Conservation (phyloP, 1,284 basidiomycete genomes). For the Sanghuangporus baumii region DNA sequence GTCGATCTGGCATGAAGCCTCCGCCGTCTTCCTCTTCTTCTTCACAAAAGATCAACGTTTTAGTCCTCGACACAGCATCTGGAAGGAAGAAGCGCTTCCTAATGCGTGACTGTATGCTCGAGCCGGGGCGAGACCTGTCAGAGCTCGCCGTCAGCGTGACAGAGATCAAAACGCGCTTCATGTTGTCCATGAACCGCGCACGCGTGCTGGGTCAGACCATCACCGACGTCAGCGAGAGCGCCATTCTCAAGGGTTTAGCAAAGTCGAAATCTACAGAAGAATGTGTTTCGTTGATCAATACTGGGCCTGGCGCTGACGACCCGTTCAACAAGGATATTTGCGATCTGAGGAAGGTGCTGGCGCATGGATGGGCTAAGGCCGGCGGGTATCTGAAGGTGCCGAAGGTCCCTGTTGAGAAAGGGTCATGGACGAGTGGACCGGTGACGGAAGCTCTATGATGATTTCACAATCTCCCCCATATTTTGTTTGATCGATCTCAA, state of each 20-base stretch:
- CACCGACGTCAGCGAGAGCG: background rate
- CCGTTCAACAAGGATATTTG: background rate
- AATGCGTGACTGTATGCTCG: slow-evolving; percentile 11
- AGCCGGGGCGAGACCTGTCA: slow-evolving; percentile 10
- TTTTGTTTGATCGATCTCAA: background rate
- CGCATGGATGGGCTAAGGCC: background rate
- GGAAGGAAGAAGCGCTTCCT: slow-evolving; percentile 15
- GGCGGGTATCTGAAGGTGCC: slow-evolving; percentile 1
- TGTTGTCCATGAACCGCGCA: slow-evolving; percentile 5
- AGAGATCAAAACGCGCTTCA: slow-evolving; percentile 9
- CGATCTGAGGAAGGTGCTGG: background rate
- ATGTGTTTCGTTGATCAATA: background rate
- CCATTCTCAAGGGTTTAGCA: background rate
- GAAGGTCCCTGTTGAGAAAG: background rate
- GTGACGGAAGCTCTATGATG: background rate
- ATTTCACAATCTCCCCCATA: background rate
- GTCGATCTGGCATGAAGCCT: background rate
- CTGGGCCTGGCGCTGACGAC: background rate
- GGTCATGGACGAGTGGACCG: slow-evolving; percentile 11
- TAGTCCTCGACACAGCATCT: slow-evolving; percentile 13
- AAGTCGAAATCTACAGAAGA: background rate
- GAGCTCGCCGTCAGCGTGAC: slow-evolving; percentile 8
- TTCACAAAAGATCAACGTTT: slow-evolving; percentile 2
- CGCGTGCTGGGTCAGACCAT: background rate
- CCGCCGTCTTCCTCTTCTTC: background rate